Percentiles rank a stretch among this genome's conserved stretches.
These are phyloP conservation scores for Moesziomyces sp. DNA, from an alignment of 1,284 basidiomycete species.

Conservation along the genomic window DNA sequence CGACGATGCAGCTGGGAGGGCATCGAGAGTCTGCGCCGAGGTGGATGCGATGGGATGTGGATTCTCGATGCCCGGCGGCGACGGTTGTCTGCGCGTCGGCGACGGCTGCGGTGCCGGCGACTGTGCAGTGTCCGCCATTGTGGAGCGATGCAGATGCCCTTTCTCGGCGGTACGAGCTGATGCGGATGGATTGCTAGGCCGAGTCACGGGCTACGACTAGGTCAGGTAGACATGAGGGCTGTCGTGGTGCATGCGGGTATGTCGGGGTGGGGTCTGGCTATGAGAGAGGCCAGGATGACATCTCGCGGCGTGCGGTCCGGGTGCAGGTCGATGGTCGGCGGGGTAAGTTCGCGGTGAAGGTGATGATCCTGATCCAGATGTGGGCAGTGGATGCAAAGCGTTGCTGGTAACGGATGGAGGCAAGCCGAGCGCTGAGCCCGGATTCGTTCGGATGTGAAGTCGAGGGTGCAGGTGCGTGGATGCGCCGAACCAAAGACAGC, in stretches of 20 bases:
- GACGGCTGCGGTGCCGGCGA: slow-evolving; percentile 16
- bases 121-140: slow-evolving; percentile 22
- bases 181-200: background rate
- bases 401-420: background rate
- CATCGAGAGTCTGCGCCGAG: slow-evolving; percentile 50
- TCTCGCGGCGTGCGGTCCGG: too few relatives aligned
- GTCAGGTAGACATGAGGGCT: slow-evolving; percentile 16
- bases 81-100: slow-evolving; percentile 24
- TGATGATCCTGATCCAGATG: background rate
- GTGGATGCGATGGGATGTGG: slow-evolving; percentile 48
- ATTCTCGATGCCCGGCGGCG: slow-evolving; percentile 43
- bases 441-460: background rate
- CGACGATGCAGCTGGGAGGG: background rate
- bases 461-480: too few relatives aligned
- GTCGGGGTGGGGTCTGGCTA: too few relatives aligned
- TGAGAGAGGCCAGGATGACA: too few relatives aligned
- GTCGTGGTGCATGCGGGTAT: too few relatives aligned
- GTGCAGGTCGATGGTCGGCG: too few relatives aligned
- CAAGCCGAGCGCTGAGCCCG: background rate
- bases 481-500: too few relatives aligned
- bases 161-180: slow-evolving; percentile 1
- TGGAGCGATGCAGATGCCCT: background rate
- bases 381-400: slow-evolving; percentile 7
- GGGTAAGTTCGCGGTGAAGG: too few relatives aligned
- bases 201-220: slow-evolving; percentile 12